Base-by-base conservation (phyloP, 139 green algal species). In the Nannochloris sp. region DNA sequence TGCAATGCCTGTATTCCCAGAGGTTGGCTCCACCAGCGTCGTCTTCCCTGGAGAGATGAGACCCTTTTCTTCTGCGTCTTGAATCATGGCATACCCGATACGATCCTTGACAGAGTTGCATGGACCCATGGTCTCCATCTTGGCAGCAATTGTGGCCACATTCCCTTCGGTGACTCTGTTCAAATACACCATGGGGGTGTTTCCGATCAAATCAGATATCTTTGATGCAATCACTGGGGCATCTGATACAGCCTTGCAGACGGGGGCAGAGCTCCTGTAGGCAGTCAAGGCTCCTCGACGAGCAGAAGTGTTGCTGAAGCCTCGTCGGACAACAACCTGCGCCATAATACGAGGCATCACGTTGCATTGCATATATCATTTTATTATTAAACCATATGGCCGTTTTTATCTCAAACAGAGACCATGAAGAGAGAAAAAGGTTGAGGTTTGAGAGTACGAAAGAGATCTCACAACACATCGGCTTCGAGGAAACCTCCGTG, bases 151-250 rank as follows among this genome's bases (percentile, higher is more conserved):
- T 44, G 76, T 85, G 14, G 68, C 86, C 5, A 48, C 61, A 19
- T 63, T 54, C 58, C 23, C 31, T 21, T 46, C 70, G 69, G 12
- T 66, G 1, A 89, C 69, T 10, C 71, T 71, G 65, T 83, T 88
- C 15, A 90, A 68, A 54, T 81, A 90, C 21, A 95, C 88, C 88
- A 97, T 94, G 8, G 91, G 91, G 3, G 91, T 97, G 71, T 90
- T 93, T 55, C 85, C 87, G 21, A 95, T 91, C 11, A 95, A 78
- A 67, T 88, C 70, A 19, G 84, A 87, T 0, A 92, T 79, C 67
- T 90, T 71, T 12, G 78, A 67, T 15, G 83, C 81, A 68, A 91
- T 88, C 61, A 81, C 83, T 37, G 83, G 34, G 34, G 34, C 34
- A 40, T 40, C 8, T 11, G 7, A 9, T 4, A 40, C 34, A 40